A percentile compares a stretch with the other conserved stretches of the same genome.
phyloP scores from a whole-genome alignment of 805 yeast genomes.

The Barnettozyma pratensis region DNA sequence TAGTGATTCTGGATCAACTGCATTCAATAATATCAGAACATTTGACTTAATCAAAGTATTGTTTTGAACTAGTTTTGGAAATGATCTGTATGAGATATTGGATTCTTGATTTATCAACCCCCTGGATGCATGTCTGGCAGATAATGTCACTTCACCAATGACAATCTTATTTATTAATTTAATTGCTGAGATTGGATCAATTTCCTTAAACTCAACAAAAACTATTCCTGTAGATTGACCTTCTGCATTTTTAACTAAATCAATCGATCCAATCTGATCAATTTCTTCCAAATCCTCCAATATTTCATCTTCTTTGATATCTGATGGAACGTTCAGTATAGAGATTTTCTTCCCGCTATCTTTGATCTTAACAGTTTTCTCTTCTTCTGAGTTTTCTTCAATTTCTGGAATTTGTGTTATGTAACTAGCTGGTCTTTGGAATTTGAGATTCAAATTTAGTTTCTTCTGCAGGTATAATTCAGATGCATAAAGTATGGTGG shows the following conservation, averaged over 20 bases:
- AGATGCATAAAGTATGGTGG: slow-evolving; percentile 50
- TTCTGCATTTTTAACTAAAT: slow-evolving; percentile 41
- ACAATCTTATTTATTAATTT: slow-evolving; percentile 30
- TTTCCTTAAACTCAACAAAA: slow-evolving; percentile 39
- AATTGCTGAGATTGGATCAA: slow-evolving; percentile 15
- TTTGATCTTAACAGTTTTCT: slow-evolving; percentile 3
- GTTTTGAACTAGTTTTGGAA: slow-evolving; percentile 14
- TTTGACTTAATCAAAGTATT: slow-evolving; percentile 24
- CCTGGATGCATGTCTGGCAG: slow-evolving; percentile 35
- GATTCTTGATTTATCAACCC: slow-evolving; percentile 22
- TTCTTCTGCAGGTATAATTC: slow-evolving; percentile 31
- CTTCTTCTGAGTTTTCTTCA: slow-evolving; percentile 16
- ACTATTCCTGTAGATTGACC: slow-evolving; percentile 53
- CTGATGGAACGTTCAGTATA: slow-evolving; percentile 39
- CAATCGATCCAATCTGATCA: slow-evolving; percentile 36
- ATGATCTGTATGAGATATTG: slow-evolving; percentile 20
- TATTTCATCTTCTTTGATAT: slow-evolving; percentile 39
- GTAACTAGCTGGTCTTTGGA: slow-evolving; percentile 44
- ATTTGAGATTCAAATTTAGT: slow-evolving; percentile 26
- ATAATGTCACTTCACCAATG: slow-evolving; percentile 32
- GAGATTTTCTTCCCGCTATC: slow-evolving; percentile 45
- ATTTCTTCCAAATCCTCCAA: slow-evolving; percentile 35
- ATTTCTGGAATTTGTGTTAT: slow-evolving; percentile 27
- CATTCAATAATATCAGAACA: slow-evolving; percentile 63
- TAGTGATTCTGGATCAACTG: slow-evolving; percentile 60